A percentile compares a stretch with the other conserved stretches of the same genome.
These are phyloP conservation scores for Citrus mangshanensis DNA, from an alignment of 345 rosid genomes.

Conservation along the genomic window DNA sequence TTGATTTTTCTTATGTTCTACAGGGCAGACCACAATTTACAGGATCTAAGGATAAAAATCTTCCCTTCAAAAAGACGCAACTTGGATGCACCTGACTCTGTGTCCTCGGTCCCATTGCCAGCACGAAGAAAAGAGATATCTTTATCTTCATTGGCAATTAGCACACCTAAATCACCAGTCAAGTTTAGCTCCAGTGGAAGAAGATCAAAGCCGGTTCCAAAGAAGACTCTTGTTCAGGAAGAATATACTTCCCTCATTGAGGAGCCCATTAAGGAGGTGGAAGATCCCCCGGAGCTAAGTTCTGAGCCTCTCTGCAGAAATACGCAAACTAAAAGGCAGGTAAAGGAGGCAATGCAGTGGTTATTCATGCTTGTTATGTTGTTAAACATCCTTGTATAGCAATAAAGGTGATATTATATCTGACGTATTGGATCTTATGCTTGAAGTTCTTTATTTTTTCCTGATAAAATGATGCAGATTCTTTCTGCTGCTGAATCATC, in stretches of 20 bases:
- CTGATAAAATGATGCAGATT: constrained; percentile 15
- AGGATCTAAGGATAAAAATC: constrained; percentile 36
- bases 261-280: constrained; percentile 17
- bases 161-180: constrained; percentile 19
- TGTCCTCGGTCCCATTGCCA: constrained; percentile 1
- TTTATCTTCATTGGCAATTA: constrained; percentile 29
- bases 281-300: constrained; percentile 13
- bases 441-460: background rate
- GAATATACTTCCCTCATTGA: constrained; percentile 7
- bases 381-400: background rate
- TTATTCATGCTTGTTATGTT: background rate
- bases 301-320: constrained; percentile 18
- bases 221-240: constrained; percentile 5
- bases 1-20: constrained; percentile 12
- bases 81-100: constrained; percentile 14
- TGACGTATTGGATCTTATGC: background rate
- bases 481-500: constrained; percentile 23
- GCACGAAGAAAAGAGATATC: constrained; percentile 39
- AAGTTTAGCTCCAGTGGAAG: constrained; percentile 15
- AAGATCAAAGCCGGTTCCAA: constrained; percentile 22
- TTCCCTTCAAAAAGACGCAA: constrained; percentile 26
- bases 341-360: constrained; percentile 17
- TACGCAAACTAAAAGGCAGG: constrained; percentile 28
- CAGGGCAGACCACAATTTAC: constrained; percentile 44
- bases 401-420: background rate